Evolutionary conservation across 192 early-diverging fungal genomes (phyloP), one percentile per base, ranked within the genome.

Genomic region (Umbelopsis vinacea): DNA sequence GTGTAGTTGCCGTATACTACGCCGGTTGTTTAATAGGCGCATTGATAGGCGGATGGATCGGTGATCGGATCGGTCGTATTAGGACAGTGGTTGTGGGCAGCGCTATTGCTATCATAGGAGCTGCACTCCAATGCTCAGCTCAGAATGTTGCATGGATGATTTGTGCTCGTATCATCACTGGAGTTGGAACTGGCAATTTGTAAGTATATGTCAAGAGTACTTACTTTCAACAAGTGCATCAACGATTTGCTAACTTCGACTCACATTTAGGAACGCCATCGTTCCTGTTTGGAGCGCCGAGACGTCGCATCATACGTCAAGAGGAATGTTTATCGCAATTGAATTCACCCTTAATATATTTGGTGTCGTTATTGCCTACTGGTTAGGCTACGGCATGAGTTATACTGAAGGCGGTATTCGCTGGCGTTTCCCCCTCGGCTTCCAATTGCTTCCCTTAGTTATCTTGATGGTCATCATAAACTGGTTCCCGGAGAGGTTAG

Each of bases 221-320:
- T 53, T 23, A 22, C 15, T 0, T 53, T 71, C 29, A 70, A n/a
- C 40, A 5, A 19, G 54, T 5, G 24, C 29, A 29, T 29, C 29
- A 29, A 29, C 29, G 10, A 3, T 33, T 10, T 48, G 8, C 10
- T 2, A 14, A 37, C 37, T 19, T n/a, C 29, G 17, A 35, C 6
- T 63, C 4, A 26, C 7, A 43, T 63, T 19, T 74, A 74, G 73
- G 35, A 77, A 77, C 50, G 76, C 76, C 14, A 54, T 77, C 69
- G 76, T 77, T 8, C 76, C 76, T 19, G 71, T 77, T 22, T 77
- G 76, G 76, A 69, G 67, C 69, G 76, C 76, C 24, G 76, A 77
- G 63, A 73, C 54, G 4, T 77, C 76, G 33, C 66, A 70, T 70
- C 76, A 77, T 24, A 72, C 40, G 2, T 72, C 76, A 23, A 66